Percentiles rank a stretch among this genome's conserved stretches.
Conservation (phyloP, 345 rosid genomes). For the Hibiscus syriacus region DNA sequence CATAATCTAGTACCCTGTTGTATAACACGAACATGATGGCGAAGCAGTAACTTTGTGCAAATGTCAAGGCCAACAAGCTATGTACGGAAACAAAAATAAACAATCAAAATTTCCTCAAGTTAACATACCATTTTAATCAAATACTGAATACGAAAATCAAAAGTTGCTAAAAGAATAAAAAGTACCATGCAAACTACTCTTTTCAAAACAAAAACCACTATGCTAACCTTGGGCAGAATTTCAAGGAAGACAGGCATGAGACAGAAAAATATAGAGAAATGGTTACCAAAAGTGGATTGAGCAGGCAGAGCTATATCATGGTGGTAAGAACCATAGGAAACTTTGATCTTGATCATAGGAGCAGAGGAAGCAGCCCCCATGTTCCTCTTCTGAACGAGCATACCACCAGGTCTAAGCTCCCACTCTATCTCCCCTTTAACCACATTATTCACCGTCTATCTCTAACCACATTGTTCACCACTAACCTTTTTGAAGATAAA, state of each 20-base stretch:
- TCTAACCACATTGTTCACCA: constrained; percentile 9
- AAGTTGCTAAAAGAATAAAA: too few species aligned
- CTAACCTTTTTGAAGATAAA: constrained; percentile 20
- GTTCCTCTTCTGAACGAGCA: constrained; percentile 50
- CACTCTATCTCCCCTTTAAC: constrained; percentile 30
- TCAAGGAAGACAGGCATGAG: neutral
- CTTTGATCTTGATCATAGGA: constrained; percentile 35
- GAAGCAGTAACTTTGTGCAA: too few species aligned
- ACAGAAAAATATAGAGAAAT: neutral
- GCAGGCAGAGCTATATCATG: constrained; percentile 29
- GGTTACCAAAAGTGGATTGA: constrained; percentile 40
- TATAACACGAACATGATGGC: too few species aligned
- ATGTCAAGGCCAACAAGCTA: too few species aligned
- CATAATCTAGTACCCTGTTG: too few species aligned
- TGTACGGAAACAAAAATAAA: too few species aligned
- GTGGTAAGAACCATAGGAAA: constrained; percentile 32
- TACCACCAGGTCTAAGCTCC: constrained; percentile 49
- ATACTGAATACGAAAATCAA: neutral
- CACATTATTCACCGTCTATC: too few species aligned
- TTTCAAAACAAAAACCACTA: too few species aligned
- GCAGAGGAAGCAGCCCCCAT: constrained; percentile 20
- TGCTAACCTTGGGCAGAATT: too few species aligned
- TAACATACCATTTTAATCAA: too few species aligned
- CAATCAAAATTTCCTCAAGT: too few species aligned
- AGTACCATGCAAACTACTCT: too few species aligned